Evolutionary conservation across 331 rosid species (phyloP).

Genomic region (Acacia pycnantha): DNA sequence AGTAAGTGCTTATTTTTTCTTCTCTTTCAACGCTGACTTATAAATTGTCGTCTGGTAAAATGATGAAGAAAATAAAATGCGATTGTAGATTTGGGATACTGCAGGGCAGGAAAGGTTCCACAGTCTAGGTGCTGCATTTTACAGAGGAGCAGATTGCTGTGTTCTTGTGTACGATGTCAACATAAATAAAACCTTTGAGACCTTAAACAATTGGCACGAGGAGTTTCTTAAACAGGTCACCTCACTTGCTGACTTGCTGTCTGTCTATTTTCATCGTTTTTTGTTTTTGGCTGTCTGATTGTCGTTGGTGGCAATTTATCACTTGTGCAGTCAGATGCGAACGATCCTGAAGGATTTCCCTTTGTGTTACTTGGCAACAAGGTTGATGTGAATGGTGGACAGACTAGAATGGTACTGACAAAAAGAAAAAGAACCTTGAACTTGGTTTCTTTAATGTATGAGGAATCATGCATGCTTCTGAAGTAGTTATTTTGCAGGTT

Average conservation of each 20-base stretch:
- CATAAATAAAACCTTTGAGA: constrained; percentile 61
- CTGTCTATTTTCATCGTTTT: background rate
- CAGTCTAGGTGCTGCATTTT: constrained; percentile 86
- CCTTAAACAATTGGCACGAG: constrained; percentile 80
- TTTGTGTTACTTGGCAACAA: constrained; percentile 85
- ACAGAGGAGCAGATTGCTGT: constrained; percentile 94
- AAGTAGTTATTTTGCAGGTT: constrained; percentile 49
- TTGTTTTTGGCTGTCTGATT: background rate
- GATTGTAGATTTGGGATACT: constrained; percentile 89
- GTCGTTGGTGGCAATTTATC: constrained; percentile 17
- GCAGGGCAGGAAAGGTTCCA: constrained; percentile 97
- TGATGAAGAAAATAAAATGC: constrained; percentile 1
- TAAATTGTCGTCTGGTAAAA: background rate
- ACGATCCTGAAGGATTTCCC: constrained; percentile 60
- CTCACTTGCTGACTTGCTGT: background rate
- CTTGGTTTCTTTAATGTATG: background rate
- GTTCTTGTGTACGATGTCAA: constrained; percentile 88
- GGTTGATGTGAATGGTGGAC: constrained; percentile 72
- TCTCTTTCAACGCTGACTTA: background rate
- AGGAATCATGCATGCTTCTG: background rate
- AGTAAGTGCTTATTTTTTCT: constrained; percentile 37
- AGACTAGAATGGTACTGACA: constrained; percentile 58
- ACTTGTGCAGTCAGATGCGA: constrained; percentile 59
- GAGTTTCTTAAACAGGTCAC: constrained; percentile 89
- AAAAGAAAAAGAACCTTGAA: background rate